phyloP scores from a whole-genome alignment of 2,329 filamentous ascomycete genomes.

The Biscogniauxia marginata region DNA sequence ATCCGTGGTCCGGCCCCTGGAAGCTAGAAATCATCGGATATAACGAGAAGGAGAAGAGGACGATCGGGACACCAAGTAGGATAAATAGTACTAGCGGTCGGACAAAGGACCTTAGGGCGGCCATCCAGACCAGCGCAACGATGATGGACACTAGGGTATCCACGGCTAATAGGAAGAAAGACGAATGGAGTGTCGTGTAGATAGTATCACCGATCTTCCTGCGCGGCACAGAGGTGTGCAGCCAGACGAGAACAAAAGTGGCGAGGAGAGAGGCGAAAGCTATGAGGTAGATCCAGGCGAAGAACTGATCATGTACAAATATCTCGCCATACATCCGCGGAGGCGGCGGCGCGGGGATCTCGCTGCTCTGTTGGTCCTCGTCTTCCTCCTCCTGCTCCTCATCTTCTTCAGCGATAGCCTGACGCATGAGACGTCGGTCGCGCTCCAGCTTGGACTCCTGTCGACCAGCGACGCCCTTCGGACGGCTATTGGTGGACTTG shows the following conservation, averaged over 20 bases:
- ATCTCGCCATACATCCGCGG: slow-evolving; percentile 63
- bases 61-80: slow-evolving; percentile 78
- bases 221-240: slow-evolving; percentile 75
- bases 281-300: slow-evolving; percentile 86
- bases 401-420: slow-evolving; percentile 39
- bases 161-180: slow-evolving; percentile 83
- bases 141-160: slow-evolving; percentile 89
- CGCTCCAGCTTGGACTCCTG: slow-evolving; percentile 46
- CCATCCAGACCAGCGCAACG: slow-evolving; percentile 88
- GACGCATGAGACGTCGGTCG: slow-evolving; percentile 44
- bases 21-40: slow-evolving; percentile 92
- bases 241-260: slow-evolving; percentile 83
- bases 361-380: slow-evolving; percentile 22
- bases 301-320: slow-evolving; percentile 85
- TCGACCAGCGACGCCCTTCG: slow-evolving; percentile 39
- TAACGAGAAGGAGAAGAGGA: slow-evolving; percentile 84
- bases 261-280: slow-evolving; percentile 80
- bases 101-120: slow-evolving; percentile 83
- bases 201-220: slow-evolving; percentile 86
- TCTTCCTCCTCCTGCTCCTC: slow-evolving; percentile 34
- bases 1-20: slow-evolving; percentile 71
- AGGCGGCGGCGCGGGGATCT: slow-evolving; percentile 46
- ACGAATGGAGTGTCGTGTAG: slow-evolving; percentile 82
- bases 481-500: slow-evolving; percentile 37
- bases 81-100: slow-evolving; percentile 79